A percentile compares a stretch with the other conserved stretches of the same genome.
phyloP scores from a whole-genome alignment of 225 moss, liverwort and hornwort species.

The Marchantia paleacea region DNA sequence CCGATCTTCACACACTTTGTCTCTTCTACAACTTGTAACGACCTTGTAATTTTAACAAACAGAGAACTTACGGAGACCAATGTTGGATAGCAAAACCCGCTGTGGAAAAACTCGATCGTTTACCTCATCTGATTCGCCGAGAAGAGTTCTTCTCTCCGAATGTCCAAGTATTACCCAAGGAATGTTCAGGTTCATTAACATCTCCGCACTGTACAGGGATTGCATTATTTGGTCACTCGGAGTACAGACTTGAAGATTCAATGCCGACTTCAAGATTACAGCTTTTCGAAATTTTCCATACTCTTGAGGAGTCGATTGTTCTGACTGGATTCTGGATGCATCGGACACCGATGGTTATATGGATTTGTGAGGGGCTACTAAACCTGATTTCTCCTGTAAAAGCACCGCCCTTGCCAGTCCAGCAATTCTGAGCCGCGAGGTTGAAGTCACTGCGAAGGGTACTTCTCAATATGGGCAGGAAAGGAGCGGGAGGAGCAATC shows the following conservation, averaged over 20 bases:
- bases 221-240: not conserved
- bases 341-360: too few species aligned
- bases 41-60: too few species aligned
- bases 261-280: not conserved
- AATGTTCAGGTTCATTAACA: constrained; percentile 70
- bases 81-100: not conserved
- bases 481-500: constrained; percentile 75
- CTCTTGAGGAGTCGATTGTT: too few species aligned
- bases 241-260: too few species aligned
- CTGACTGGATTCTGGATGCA: too few species aligned
- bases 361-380: not conserved
- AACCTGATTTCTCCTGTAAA: constrained; percentile 99
- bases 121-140: constrained; percentile 67
- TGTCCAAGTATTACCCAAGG: constrained; percentile 94
- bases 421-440: constrained; percentile 87
- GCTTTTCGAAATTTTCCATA: not conserved
- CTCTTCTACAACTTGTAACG: too few species aligned
- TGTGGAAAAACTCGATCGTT: not conserved
- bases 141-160: constrained; percentile 69
- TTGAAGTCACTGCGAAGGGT: constrained; percentile 75
- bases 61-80: too few species aligned
- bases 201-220: constrained; percentile 74
- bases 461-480: constrained; percentile 65
- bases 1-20: too few species aligned
- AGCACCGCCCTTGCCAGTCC: constrained; percentile 79